phyloP scores from a whole-genome alignment of 495 filamentous ascomycete genomes.

The Annulohypoxylon stygium region DNA sequence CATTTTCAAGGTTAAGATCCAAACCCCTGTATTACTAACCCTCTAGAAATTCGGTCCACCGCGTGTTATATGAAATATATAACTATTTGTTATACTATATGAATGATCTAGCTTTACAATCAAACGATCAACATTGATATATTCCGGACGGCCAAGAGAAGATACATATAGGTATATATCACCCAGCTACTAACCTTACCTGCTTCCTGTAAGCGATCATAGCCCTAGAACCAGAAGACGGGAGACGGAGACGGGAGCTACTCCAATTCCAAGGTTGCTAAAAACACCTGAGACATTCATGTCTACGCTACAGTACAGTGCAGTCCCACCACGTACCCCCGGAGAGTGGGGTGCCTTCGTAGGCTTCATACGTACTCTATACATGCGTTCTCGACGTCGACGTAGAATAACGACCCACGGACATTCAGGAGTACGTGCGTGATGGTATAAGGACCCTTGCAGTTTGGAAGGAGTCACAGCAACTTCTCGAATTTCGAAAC shows the following conservation, averaged over 20 bases:
- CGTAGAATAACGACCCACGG: conserved; percentile 27
- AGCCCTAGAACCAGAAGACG: conserved; percentile 18
- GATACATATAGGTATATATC: conserved; percentile 12
- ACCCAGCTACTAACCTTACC: conserved; percentile 19
- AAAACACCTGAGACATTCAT: conserved; percentile 41
- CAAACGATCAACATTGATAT: conserved; percentile 17
- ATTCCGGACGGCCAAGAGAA: conserved; percentile 23
- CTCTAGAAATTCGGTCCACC: background rate
- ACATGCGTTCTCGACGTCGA: conserved; percentile 7
- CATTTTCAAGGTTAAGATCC: conserved; percentile 13
- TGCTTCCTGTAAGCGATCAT: conserved; percentile 16
- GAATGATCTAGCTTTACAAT: conserved; percentile 5
- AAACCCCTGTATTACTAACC: background rate
- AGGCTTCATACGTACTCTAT: conserved; percentile 8
- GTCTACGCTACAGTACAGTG: conserved; percentile 1
- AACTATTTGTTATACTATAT: background rate
- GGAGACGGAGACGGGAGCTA: background rate
- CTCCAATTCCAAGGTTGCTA: conserved; percentile 11
- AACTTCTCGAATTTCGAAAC: conserved; percentile 14
- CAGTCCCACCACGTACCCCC: conserved; percentile 15
- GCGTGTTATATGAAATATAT: background rate
- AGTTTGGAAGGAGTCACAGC: conserved; percentile 19
- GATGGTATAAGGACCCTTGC: conserved; percentile 2
- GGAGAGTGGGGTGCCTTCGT: conserved; percentile 13
- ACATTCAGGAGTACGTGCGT: conserved; percentile 20